Evolutionary conservation across 169 alveolate genomes (phyloP).

Genomic region (Theileria sp.): DNA sequence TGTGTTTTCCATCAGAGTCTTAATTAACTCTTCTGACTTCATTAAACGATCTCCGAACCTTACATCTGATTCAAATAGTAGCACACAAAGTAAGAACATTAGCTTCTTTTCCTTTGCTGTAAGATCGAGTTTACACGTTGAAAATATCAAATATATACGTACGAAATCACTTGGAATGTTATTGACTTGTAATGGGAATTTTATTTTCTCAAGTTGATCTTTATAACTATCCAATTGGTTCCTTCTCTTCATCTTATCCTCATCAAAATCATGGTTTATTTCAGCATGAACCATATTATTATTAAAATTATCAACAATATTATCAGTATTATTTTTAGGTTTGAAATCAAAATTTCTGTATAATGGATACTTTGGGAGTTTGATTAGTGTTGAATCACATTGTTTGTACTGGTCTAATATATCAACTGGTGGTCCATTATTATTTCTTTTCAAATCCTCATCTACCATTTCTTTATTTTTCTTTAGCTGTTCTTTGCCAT

Average conservation of each 20-base stretch:
- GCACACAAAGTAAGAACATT: conserved; percentile 55
- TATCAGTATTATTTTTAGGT: not conserved
- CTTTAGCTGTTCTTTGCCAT: conserved; percentile 54
- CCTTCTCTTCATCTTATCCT: not conserved
- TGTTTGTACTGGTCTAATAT: conserved; percentile 40
- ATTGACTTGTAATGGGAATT: conserved; percentile 66
- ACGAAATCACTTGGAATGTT: conserved; percentile 72
- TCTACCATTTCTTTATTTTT: conserved; percentile 55
- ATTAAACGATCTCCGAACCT: conserved; percentile 19
- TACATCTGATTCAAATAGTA: conserved; percentile 68
- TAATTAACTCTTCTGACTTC: conserved; percentile 59
- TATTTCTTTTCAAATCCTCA: conserved; percentile 26
- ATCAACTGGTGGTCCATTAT: conserved; percentile 52
- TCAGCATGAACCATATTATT: not conserved
- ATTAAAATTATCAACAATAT: not conserved
- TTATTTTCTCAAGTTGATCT: conserved; percentile 35
- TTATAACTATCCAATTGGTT: not conserved
- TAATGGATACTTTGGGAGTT: conserved; percentile 52
- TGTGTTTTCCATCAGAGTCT: conserved; percentile 53
- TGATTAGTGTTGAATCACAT: conserved; percentile 36
- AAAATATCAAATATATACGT: conserved; percentile 53
- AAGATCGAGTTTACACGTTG: conserved; percentile 34
- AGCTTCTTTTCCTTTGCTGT: conserved; percentile 45
- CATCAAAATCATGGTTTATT: not conserved
- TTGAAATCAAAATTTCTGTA: conserved; percentile 42